A percentile compares a stretch with the other conserved stretches of the same genome.
phyloP scores from a whole-genome alignment of 2,329 filamentous ascomycete genomes.

The Alternaria solani region DNA sequence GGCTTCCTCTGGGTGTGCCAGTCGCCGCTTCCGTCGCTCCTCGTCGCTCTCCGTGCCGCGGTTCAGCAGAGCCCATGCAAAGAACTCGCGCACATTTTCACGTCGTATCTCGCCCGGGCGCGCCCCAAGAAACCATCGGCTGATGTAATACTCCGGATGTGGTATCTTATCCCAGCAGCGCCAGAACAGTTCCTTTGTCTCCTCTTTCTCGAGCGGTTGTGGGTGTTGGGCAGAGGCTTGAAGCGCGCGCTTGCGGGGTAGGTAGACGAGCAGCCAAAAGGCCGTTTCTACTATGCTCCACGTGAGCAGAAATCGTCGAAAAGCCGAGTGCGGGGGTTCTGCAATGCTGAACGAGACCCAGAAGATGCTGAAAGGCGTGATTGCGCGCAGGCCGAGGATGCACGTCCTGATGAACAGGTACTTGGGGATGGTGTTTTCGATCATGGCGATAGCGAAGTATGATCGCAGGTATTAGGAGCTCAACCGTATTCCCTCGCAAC shows the following conservation, averaged over 20 bases:
- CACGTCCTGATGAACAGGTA: slow-evolving; percentile 59
- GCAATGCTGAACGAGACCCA: slow-evolving; percentile 53
- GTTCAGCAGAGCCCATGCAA: slow-evolving; percentile 74
- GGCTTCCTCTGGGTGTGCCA: slow-evolving; percentile 27
- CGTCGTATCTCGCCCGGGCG: slow-evolving; percentile 64
- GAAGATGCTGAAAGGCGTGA: slow-evolving; percentile 60
- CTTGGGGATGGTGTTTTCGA: slow-evolving; percentile 50
- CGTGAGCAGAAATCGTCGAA: slow-evolving; percentile 49
- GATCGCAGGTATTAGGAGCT: background rate
- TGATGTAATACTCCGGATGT: slow-evolving; percentile 65
- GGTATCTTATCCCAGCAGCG: slow-evolving; percentile 64
- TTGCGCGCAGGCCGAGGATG: slow-evolving; percentile 58
- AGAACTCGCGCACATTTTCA: slow-evolving; percentile 74
- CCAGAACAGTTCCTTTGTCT: slow-evolving; percentile 65
- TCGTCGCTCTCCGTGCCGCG: slow-evolving; percentile 51
- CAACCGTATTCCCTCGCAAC: background rate
- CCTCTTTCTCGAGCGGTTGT: slow-evolving; percentile 52
- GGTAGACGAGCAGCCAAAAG: slow-evolving; percentile 64
- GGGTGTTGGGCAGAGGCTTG: slow-evolving; percentile 63
- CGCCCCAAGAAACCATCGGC: slow-evolving; percentile 72
- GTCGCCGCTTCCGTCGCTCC: slow-evolving; percentile 20
- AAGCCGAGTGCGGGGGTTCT: slow-evolving; percentile 41
- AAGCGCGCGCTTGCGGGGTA: slow-evolving; percentile 61
- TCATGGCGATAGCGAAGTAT: slow-evolving; percentile 41
- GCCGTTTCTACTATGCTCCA: slow-evolving; percentile 61